These are phyloP conservation scores for Uromyces viciae-fabae DNA, from an alignment of 1,284 basidiomycete species.

Conservation along the genomic window DNA sequence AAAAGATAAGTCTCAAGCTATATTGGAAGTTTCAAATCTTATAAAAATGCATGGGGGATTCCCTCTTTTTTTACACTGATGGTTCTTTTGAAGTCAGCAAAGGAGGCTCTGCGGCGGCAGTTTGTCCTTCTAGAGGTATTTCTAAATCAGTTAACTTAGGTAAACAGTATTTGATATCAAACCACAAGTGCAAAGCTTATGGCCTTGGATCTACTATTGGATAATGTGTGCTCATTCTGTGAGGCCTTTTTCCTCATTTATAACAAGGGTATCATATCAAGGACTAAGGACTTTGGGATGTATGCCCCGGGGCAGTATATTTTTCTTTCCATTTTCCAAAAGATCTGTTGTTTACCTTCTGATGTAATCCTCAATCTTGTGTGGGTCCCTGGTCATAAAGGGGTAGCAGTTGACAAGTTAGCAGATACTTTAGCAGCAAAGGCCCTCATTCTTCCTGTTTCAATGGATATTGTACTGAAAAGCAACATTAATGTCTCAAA, in stretches of 20 bases:
- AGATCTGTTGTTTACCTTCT: too few relatives aligned
- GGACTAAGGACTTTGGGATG: neutral
- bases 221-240: too few relatives aligned
- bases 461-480: too few relatives aligned
- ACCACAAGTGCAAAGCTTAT: neutral
- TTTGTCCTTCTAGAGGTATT: neutral
- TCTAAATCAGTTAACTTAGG: neutral
- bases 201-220: neutral
- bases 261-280: neutral
- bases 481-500: too few relatives aligned
- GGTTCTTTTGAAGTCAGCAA: neutral
- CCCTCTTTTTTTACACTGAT: too few relatives aligned
- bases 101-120: neutral
- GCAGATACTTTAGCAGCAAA: too few relatives aligned
- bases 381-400: conserved; percentile 5
- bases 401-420: too few relatives aligned
- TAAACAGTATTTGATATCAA: neutral
- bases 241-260: neutral
- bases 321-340: neutral
- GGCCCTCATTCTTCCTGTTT: too few relatives aligned
- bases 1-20: too few relatives aligned
- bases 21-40: too few relatives aligned
- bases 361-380: neutral
- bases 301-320: neutral
- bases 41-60: too few relatives aligned